Conservation (phyloP, 1,139 yeast genomes). For the Debaryomycetaceae sp. region DNA sequence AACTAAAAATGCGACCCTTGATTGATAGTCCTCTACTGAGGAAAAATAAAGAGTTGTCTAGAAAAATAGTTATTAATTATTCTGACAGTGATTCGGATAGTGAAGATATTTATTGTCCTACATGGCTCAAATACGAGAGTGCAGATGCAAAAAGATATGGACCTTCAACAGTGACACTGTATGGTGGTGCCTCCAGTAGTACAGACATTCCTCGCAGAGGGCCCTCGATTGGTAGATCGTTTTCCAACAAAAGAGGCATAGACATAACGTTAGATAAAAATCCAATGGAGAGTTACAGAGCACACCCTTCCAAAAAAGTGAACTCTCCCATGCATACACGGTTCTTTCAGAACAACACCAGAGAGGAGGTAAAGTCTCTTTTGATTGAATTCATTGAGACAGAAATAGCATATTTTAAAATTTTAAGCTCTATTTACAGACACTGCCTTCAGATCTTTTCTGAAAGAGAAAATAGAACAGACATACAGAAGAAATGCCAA, state of each 20-base stretch:
- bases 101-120: slow-evolving; percentile 11
- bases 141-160: neutral
- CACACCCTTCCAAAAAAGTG: slow-evolving; percentile 7
- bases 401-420: slow-evolving; percentile 13
- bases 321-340: slow-evolving; percentile 13
- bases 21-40: slow-evolving; percentile 1
- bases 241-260: slow-evolving; percentile 4
- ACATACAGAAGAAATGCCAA: slow-evolving; percentile 12
- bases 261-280: slow-evolving; percentile 2
- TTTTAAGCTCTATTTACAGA: slow-evolving; percentile 9
- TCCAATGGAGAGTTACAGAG: neutral
- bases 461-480: slow-evolving; percentile 11
- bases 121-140: slow-evolving; percentile 9
- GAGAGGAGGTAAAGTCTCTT: slow-evolving; percentile 5
- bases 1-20: neutral
- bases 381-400: slow-evolving; percentile 11
- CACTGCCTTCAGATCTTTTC: slow-evolving; percentile 12
- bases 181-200: neutral
- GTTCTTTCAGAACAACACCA: slow-evolving; percentile 5
- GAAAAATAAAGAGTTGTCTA: slow-evolving; percentile 2
- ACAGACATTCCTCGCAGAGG: slow-evolving; percentile 1
- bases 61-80: slow-evolving; percentile 6
- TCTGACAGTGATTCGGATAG: slow-evolving; percentile 1
- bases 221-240: neutral
- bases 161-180: neutral